These are phyloP conservation scores for Tulasnella calospora DNA, from an alignment of 768 basidiomycete genomes.

Conservation along the genomic window DNA sequence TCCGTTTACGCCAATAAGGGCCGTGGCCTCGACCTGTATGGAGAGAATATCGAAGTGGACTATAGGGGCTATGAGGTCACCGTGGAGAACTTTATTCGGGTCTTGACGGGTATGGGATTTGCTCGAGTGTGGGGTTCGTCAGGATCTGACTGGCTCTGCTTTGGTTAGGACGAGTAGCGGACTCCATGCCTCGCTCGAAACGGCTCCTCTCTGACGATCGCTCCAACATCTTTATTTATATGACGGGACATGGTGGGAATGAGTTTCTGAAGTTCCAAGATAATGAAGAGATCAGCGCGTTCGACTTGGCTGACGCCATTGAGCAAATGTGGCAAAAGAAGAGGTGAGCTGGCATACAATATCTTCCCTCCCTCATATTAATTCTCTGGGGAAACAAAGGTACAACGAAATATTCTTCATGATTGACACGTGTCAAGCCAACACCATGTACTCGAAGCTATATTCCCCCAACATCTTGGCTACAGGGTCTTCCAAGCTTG, in stretches of 20 bases:
- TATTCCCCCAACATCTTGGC: constrained; percentile 92
- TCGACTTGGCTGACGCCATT: constrained; percentile 95
- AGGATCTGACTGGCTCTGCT: not conserved
- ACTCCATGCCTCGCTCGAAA: constrained; percentile 84
- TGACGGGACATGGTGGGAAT: constrained; percentile 97
- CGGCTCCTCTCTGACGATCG: constrained; percentile 84
- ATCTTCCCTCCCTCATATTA: not conserved
- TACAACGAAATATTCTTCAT: constrained; percentile 98
- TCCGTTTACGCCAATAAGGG: constrained; percentile 88
- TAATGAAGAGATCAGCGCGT: constrained; percentile 94
- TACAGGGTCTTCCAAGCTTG: constrained; percentile 77
- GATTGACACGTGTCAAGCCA: constrained; percentile 98
- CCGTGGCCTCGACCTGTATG: constrained; percentile 81
- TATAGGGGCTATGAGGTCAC: constrained; percentile 98
- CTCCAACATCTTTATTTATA: constrained; percentile 93
- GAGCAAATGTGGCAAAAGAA: constrained; percentile 99
- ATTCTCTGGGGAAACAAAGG: constrained; percentile 36
- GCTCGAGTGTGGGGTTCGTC: not conserved
- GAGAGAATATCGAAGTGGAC: constrained; percentile 95
- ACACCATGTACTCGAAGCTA: constrained; percentile 88
- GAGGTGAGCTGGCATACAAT: constrained; percentile 45
- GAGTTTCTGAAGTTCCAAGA: constrained; percentile 99
- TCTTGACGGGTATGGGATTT: constrained; percentile 70
- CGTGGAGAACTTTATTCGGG: constrained; percentile 89
- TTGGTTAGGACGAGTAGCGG: constrained; percentile 69